A percentile compares a stretch with the other conserved stretches of the same genome.
Conservation (phyloP, 306 rosid genomes). For the Lathyrus tuberosus region DNA sequence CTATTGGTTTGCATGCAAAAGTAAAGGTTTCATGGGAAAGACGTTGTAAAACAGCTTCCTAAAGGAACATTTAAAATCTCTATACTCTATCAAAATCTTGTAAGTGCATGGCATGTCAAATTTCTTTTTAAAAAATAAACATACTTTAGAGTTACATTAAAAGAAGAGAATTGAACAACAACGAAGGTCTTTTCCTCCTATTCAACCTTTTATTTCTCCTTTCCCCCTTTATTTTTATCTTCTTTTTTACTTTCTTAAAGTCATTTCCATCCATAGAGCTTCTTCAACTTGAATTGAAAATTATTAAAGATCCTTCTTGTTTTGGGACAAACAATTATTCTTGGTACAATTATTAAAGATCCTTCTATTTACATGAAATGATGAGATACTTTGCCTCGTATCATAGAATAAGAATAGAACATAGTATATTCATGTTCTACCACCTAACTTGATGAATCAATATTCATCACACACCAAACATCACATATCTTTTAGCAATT, state of each 20-base stretch:
- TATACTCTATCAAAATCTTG: conserved; percentile 38
- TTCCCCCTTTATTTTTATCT: conserved; percentile 41
- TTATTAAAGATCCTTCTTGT: conserved; percentile 53
- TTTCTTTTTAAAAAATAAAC: conserved; percentile 32
- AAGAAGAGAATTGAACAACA: conserved; percentile 68
- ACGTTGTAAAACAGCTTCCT: conserved; percentile 55
- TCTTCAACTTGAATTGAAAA: conserved; percentile 57
- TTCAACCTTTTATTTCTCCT: conserved; percentile 42
- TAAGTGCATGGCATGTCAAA: conserved; percentile 67
- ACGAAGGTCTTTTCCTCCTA: conserved; percentile 64
- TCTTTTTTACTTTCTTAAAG: too few species aligned
- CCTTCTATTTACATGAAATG: conserved; percentile 52
- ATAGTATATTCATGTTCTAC: conserved; percentile 63
- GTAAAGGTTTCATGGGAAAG: conserved; percentile 51
- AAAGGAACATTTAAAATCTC: conserved; percentile 45
- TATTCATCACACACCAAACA: conserved; percentile 33
- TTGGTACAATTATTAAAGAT: conserved; percentile 38
- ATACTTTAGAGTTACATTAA: conserved; percentile 73
- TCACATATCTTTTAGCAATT: conserved; percentile 22
- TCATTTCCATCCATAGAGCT: conserved; percentile 47
- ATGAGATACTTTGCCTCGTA: conserved; percentile 48
- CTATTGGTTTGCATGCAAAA: conserved; percentile 60
- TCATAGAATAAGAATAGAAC: conserved; percentile 49
- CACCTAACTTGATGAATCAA: conserved; percentile 14
- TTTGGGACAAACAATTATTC: too few species aligned